These are phyloP conservation scores for Chlamydomonas asymmetrica DNA, from an alignment of 139 green algal genomes.

Conservation along the genomic window DNA sequence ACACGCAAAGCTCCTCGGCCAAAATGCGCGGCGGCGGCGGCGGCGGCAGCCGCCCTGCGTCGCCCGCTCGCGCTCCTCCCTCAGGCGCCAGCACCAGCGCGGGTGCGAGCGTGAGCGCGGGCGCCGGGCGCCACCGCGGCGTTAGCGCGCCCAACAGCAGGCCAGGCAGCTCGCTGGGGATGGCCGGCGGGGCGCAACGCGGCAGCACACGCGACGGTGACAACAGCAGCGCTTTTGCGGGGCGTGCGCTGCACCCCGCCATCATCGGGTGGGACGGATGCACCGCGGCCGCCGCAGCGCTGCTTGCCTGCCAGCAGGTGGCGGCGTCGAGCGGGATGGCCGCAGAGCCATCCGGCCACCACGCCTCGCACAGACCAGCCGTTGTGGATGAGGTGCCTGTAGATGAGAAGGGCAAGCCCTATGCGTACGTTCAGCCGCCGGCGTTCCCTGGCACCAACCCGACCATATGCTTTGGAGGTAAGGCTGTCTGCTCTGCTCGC, in stretches of 20 bases:
- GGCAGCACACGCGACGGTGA: background rate
- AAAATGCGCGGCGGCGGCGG: too few species aligned
- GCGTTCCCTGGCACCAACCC: constrained; percentile 37
- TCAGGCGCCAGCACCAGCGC: background rate
- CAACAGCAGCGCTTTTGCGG: background rate
- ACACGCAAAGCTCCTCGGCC: too few species aligned
- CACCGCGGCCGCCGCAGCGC: background rate
- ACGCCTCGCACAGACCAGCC: too few species aligned
- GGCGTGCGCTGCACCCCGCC: constrained; percentile 9
- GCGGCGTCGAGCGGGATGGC: too few species aligned
- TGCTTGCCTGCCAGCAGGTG: too few species aligned
- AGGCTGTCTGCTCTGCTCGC: too few species aligned
- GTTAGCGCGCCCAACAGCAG: background rate
- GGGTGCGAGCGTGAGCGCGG: background rate
- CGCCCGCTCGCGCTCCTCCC: background rate
- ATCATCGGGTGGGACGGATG: background rate
- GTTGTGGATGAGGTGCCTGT: constrained; percentile 9
- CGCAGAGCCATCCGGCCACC: background rate
- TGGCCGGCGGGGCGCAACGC: background rate
- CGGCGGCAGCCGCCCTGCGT: too few species aligned
- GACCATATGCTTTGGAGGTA: constrained; percentile 32
- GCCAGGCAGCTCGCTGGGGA: background rate
- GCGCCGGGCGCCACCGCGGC: background rate
- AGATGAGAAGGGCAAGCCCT: constrained; percentile 35
- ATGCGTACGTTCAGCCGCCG: constrained; percentile 39